Evolutionary conservation across 2,329 filamentous ascomycete genomes (phyloP), one percentile per base, ranked within the genome.

Genomic region (Rutstroemia sp.): DNA sequence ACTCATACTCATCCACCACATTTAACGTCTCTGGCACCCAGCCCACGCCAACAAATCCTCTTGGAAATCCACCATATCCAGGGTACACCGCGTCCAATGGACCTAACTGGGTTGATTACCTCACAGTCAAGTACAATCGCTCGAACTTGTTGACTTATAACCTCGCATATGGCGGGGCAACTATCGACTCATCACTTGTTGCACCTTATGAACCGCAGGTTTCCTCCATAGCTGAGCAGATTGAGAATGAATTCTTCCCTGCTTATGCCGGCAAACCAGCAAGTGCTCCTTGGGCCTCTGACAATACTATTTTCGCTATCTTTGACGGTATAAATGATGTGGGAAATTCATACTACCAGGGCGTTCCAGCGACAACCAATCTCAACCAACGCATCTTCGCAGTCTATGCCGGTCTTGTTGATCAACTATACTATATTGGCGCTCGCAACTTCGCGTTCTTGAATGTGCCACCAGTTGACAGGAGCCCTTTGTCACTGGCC

Each of bases 271-370:
- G 67, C 8, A 64, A 64, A 9, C 58, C 68, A 58, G 8, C 61
- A 54, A 27, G 57, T 25, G 61, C 62, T 44, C 51, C 58, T 1
- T 67, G 65, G 64, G 45, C 57, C 5, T 59, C 60, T 17, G 39
- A 56, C 2, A 58, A 67, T 23, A 61, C 61, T 0, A 54, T 66
- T 9, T 67, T 67, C 34, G 58, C 60, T 1, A 55, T 58, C 49
- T 81, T 78, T 72, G 79, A 81, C 23, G 79, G 79, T 1, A 77
- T 82, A 57, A 82, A 82, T 54, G 79, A 80, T 58, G 73, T 82
- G 1, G 76, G 77, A 1, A 78, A 79, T 56, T 73, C 73, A 0
- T 80, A 72, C 58, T 75, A 62, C 21, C 57, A 67, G 4, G 69
- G 68, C 1, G 44, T 63, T 0, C 57, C 65, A 0, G 67, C 68